Evolutionary conservation across 2,329 filamentous ascomycete genomes (phyloP).

Genomic region (Ceratocystiopsis brevicomis): DNA sequence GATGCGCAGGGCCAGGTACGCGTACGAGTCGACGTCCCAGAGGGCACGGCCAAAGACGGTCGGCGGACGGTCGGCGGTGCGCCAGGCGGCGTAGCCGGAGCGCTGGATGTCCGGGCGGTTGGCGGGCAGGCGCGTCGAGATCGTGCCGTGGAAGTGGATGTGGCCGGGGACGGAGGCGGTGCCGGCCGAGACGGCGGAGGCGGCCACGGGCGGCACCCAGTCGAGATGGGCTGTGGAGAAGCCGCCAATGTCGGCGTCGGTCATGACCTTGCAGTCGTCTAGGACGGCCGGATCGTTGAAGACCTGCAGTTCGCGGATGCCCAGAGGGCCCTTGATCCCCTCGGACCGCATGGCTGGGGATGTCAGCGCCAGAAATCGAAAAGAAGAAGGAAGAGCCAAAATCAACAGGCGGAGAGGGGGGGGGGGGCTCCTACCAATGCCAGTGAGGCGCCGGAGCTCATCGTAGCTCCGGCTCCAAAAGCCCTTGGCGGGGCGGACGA

Average conservation of each 20-base stretch:
- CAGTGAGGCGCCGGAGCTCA: constrained; percentile 37
- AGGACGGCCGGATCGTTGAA: constrained; percentile 36
- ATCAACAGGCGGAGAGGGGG: too few relatives aligned
- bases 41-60: constrained; percentile 73
- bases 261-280: constrained; percentile 54
- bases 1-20: constrained; percentile 70
- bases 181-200: constrained; percentile 5
- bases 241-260: constrained; percentile 71
- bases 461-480: constrained; percentile 40
- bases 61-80: constrained; percentile 55
- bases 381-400: not conserved
- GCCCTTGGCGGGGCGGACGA: constrained; percentile 26
- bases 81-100: constrained; percentile 77
- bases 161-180: constrained; percentile 27
- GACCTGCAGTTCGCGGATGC: constrained; percentile 43
- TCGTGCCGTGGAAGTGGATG: constrained; percentile 67
- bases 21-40: constrained; percentile 82
- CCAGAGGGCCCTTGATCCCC: constrained; percentile 43
- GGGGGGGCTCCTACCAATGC: constrained; percentile 27
- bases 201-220: constrained; percentile 25
- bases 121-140: constrained; percentile 66
- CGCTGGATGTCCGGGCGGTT: constrained; percentile 57
- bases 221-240: constrained; percentile 60
- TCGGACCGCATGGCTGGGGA: constrained; percentile 48
- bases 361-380: not conserved